Evolutionary conservation across 1,139 yeast species (phyloP).

Genomic region (Geotrichum klebahnii): DNA sequence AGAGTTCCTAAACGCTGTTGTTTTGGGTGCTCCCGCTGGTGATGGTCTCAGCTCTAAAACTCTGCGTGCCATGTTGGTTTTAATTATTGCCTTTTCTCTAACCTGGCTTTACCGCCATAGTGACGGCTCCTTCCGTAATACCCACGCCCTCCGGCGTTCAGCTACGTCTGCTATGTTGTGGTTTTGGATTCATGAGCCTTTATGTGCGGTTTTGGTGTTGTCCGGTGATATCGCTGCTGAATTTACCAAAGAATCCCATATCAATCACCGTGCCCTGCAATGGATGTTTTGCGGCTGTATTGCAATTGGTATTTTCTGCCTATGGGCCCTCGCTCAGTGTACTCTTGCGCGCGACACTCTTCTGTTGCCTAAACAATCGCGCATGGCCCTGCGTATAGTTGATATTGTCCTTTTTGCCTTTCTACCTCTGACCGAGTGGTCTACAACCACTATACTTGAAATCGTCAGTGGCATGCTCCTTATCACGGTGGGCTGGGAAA

Average conservation of each 20-base stretch:
- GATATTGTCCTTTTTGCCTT: constrained; percentile 15
- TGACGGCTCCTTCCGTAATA: constrained; percentile 49
- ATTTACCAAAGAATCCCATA: constrained; percentile 29
- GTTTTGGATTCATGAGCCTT: constrained; percentile 52
- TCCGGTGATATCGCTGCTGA: constrained; percentile 65
- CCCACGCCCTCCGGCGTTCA: constrained; percentile 54
- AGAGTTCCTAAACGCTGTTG: constrained; percentile 57
- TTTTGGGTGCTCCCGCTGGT: constrained; percentile 50
- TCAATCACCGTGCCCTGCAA: constrained; percentile 12
- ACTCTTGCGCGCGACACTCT: constrained; percentile 11
- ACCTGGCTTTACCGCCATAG: constrained; percentile 57
- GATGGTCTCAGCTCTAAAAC: constrained; percentile 47
- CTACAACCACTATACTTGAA: constrained; percentile 8
- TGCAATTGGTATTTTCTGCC: constrained; percentile 18
- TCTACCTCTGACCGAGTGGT: constrained; percentile 14
- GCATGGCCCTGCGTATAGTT: constrained; percentile 17
- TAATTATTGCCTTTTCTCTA: constrained; percentile 50
- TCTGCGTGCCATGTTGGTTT: constrained; percentile 50
- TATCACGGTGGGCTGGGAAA: constrained; percentile 22
- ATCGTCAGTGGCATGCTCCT: constrained; percentile 10
- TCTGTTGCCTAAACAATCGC: constrained; percentile 12
- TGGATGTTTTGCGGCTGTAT: constrained; percentile 20
- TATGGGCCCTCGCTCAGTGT: constrained; percentile 20
- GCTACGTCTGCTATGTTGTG: constrained; percentile 48
- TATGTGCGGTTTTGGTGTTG: constrained; percentile 38